These are phyloP conservation scores for Entophlyctis helioformis DNA, from an alignment of 192 early-diverging fungal species.

Conservation along the genomic window DNA sequence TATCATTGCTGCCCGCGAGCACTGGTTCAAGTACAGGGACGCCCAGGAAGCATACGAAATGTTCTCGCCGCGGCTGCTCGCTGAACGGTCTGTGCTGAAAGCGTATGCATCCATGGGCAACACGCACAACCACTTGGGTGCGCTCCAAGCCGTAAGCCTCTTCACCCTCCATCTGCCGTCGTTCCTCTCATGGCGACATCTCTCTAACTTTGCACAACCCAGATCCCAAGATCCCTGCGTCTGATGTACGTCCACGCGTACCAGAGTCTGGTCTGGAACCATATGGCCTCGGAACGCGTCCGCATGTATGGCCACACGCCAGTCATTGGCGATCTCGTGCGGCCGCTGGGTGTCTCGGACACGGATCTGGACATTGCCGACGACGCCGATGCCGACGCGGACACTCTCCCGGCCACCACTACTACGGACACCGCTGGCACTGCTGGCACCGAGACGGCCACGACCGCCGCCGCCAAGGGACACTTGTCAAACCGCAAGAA, in stretches of 20 bases:
- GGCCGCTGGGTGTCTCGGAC: neutral
- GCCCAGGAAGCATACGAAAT: conserved; percentile 41
- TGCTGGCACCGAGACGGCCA: no score
- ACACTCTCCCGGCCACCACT: conserved; percentile 11
- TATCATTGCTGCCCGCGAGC: conserved; percentile 45
- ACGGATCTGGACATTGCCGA: conserved; percentile 12
- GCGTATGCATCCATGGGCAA: conserved; percentile 35
- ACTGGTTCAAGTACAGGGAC: conserved; percentile 56
- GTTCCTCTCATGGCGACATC: neutral
- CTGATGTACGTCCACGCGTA: conserved; percentile 95
- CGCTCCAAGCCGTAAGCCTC: conserved; percentile 48
- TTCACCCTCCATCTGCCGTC: neutral
- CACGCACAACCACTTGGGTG: conserved; percentile 38
- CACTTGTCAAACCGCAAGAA: neutral
- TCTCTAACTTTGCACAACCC: neutral
- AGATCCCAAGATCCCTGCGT: conserved; percentile 74
- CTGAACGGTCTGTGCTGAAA: conserved; percentile 63
- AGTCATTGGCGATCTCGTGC: conserved; percentile 80
- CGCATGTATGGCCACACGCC: conserved; percentile 49
- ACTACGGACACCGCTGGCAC: no score
- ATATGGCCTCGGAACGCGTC: conserved; percentile 64
- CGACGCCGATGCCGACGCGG: conserved; percentile 10
- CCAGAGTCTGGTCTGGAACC: conserved; percentile 92
- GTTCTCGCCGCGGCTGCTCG: conserved; percentile 55
- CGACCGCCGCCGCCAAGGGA: no score